These are phyloP conservation scores for Claviceps monticola DNA, from an alignment of 2,329 filamentous ascomycete species.

Conservation along the genomic window DNA sequence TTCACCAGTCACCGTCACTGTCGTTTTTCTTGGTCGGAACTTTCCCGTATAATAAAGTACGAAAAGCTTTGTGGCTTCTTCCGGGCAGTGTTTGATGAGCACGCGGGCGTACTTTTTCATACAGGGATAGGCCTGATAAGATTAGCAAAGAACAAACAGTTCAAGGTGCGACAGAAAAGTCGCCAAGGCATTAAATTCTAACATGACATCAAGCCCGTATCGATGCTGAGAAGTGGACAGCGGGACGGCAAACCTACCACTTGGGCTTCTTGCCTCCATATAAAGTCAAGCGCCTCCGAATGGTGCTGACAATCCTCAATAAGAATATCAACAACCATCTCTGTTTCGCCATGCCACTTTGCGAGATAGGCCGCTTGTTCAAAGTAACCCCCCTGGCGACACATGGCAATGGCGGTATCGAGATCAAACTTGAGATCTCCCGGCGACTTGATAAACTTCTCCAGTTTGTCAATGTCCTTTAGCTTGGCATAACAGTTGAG, in stretches of 20 bases:
- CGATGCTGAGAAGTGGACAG: too few species aligned
- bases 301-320: conserved; percentile 93
- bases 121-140: conserved; percentile 59
- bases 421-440: conserved; percentile 92
- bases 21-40: conserved; percentile 55
- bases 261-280: conserved; percentile 73
- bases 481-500: conserved; percentile 96
- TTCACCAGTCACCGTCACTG: conserved; percentile 20
- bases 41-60: conserved; percentile 88
- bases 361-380: conserved; percentile 94
- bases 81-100: conserved; percentile 72
- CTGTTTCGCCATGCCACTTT: conserved; percentile 84
- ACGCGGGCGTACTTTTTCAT: conserved; percentile 93
- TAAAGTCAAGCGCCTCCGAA: conserved; percentile 75
- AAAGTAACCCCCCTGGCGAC: conserved; percentile 88
- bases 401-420: conserved; percentile 95
- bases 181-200: too few species aligned
- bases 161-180: too few species aligned
- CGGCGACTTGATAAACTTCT: conserved; percentile 91
- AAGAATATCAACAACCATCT: conserved; percentile 86
- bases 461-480: conserved; percentile 91
- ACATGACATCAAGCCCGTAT: too few species aligned
- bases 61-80: conserved; percentile 73
- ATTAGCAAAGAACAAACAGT: too few species aligned
- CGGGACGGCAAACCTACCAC: conserved; percentile 36